These are phyloP conservation scores for Russula vinacea DNA, from an alignment of 768 basidiomycete species.

Conservation along the genomic window DNA sequence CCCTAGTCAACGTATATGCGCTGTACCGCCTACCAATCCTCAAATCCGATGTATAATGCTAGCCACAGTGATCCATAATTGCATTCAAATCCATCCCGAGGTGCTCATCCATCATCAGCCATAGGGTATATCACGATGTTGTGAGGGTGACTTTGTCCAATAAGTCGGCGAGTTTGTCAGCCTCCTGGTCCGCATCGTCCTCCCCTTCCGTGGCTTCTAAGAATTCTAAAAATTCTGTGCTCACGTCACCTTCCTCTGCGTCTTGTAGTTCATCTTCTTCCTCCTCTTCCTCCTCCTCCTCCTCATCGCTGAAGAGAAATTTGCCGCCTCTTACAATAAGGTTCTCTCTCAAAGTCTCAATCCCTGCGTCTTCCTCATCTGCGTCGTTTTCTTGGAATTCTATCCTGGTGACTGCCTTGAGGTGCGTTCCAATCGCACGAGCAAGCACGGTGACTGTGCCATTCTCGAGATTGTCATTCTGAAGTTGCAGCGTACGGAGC, in stretches of 20 bases:
- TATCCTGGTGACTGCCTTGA: constrained; percentile 58
- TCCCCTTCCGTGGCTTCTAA: constrained; percentile 36
- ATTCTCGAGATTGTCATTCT: constrained; percentile 87
- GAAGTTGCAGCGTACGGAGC: constrained; percentile 73
- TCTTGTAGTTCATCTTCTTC: constrained; percentile 46
- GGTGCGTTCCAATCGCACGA: constrained; percentile 55
- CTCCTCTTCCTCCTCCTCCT: constrained; percentile 66
- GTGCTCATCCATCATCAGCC: not conserved
- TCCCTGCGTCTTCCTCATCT: constrained; percentile 68
- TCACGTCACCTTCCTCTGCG: constrained; percentile 36
- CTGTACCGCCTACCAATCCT: not conserved
- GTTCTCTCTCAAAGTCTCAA: constrained; percentile 51
- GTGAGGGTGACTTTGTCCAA: constrained; percentile 55
- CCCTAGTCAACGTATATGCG: constrained; percentile 3
- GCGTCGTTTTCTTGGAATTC: constrained; percentile 92
- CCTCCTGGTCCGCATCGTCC: constrained; percentile 37
- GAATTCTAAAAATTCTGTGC: constrained; percentile 30
- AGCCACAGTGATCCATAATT: not conserved
- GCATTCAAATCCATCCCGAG: constrained; percentile 2
- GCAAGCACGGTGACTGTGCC: constrained; percentile 66
- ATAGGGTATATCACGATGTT: constrained; percentile 10
- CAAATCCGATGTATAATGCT: constrained; percentile 17
- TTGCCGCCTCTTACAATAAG: constrained; percentile 67
- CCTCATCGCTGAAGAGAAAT: constrained; percentile 69
- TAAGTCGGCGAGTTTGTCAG: constrained; percentile 62